Conservation (phyloP, 371 early-diverging fungal species). For the Chytridium lagenaria region DNA sequence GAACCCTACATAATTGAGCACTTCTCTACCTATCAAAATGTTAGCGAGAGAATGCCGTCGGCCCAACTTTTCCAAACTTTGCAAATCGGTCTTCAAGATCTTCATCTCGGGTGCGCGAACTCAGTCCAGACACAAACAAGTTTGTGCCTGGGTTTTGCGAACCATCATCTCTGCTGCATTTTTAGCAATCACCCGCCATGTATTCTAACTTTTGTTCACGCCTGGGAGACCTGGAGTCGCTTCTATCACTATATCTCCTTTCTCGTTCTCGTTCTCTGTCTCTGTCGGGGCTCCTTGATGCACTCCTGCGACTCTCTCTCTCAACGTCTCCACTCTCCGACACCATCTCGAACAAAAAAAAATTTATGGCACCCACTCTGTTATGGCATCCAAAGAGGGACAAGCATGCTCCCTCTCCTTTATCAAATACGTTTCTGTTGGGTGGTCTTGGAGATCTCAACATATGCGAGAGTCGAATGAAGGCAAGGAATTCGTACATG, state of each 20-base stretch:
- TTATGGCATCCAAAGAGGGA: conserved; percentile 7
- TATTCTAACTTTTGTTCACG: not conserved
- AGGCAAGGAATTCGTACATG: not conserved
- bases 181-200: not conserved
- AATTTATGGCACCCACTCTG: conserved; percentile 7
- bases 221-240: not conserved
- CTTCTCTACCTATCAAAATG: conserved; percentile 63
- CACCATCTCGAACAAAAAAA: not conserved
- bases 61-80: conserved; percentile 77
- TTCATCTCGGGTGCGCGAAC: conserved; percentile 61
- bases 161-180: not conserved
- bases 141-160: conserved; percentile 74
- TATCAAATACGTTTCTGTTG: not conserved
- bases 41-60: not conserved
- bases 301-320: not conserved
- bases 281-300: conserved; percentile 2
- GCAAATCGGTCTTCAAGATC: conserved; percentile 75
- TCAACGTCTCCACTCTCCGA: not conserved
- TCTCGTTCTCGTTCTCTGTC: not conserved
- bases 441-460: conserved; percentile 11
- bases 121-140: conserved; percentile 77
- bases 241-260: too few species aligned
- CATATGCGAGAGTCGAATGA: not conserved
- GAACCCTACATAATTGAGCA: conserved; percentile 68
- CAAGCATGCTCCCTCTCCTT: not conserved